phyloP scores from a whole-genome alignment of 2,329 filamentous ascomycete genomes.

The Aspergillus floridensis region DNA sequence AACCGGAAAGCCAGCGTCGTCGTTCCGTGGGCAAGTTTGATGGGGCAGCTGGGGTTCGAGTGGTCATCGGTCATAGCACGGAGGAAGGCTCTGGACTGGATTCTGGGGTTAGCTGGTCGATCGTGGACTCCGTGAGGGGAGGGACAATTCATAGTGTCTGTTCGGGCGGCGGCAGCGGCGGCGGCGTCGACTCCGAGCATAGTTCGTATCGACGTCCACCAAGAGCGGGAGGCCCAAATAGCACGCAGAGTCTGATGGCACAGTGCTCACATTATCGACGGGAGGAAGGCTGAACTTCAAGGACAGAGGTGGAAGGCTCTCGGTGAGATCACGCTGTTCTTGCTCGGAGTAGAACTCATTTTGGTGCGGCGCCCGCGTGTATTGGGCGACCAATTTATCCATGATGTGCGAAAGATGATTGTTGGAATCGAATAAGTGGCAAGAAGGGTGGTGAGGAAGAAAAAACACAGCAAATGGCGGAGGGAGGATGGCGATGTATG shows the following conservation, averaged over 20 bases:
- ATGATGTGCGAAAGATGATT: slow-evolving; percentile 52
- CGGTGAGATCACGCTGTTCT: slow-evolving; percentile 70
- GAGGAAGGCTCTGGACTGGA: slow-evolving; percentile 85
- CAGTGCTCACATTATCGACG: slow-evolving; percentile 71
- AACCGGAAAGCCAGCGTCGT: slow-evolving; percentile 98
- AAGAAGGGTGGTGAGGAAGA: not conserved
- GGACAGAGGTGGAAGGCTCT: slow-evolving; percentile 71
- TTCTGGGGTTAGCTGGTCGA: not conserved
- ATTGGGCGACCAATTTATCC: slow-evolving; percentile 90
- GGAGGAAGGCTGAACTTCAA: slow-evolving; percentile 95
- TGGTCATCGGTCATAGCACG: slow-evolving; percentile 96
- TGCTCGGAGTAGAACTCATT: slow-evolving; percentile 70
- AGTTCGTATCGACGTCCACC: not conserved
- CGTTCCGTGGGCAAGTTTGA: slow-evolving; percentile 99
- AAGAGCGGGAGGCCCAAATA: not conserved
- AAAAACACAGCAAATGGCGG: slow-evolving; percentile 2
- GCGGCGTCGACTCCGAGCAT: not conserved
- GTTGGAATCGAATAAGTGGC: slow-evolving; percentile 12
- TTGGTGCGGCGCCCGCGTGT: slow-evolving; percentile 74
- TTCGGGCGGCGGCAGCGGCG: not conserved
- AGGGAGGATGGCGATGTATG: slow-evolving; percentile 8
- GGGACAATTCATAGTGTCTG: not conserved
- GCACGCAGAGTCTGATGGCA: not conserved
- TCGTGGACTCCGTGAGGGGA: not conserved
- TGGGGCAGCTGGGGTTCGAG: slow-evolving; percentile 92